Conservation (phyloP, 768 basidiomycete genomes). For the Gymnopilus junonius region DNA sequence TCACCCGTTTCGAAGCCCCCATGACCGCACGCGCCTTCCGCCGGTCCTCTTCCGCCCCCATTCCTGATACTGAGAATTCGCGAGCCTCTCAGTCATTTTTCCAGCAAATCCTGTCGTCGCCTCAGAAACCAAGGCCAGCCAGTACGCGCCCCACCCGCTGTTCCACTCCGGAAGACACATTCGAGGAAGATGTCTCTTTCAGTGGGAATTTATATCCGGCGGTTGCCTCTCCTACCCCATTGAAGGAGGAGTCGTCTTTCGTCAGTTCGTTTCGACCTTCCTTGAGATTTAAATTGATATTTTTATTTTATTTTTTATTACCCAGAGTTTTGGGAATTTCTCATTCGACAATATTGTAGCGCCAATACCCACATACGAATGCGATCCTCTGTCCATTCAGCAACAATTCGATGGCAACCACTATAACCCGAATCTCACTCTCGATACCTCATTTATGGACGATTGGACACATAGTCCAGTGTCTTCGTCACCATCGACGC, state of each 20-base stretch:
- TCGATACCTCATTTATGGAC: slow-evolving; percentile 45
- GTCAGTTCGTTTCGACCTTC: slow-evolving; percentile 41
- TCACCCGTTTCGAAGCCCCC: slow-evolving; percentile 78
- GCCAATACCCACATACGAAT: slow-evolving; percentile 32
- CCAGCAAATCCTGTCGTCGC: slow-evolving; percentile 22
- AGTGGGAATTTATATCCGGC: slow-evolving; percentile 18
- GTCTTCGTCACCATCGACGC: slow-evolving; percentile 47
- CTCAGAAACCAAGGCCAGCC: slow-evolving; percentile 36
- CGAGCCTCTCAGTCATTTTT: slow-evolving; percentile 37
- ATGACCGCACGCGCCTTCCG: slow-evolving; percentile 75
- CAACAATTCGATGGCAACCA: slow-evolving; percentile 16
- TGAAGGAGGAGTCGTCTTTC: slow-evolving; percentile 51
- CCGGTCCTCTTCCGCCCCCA: slow-evolving; percentile 67
- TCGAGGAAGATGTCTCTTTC: slow-evolving; percentile 20
- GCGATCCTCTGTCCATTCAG: slow-evolving; percentile 32
- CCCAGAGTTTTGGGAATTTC: slow-evolving; percentile 49
- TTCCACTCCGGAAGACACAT: slow-evolving; percentile 21
- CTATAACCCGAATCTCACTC: slow-evolving; percentile 33
- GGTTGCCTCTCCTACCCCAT: slow-evolving; percentile 29
- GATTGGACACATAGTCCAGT: slow-evolving; percentile 52
- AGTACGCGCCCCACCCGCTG: slow-evolving; percentile 43
- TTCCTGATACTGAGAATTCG: slow-evolving; percentile 42
- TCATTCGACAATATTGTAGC: slow-evolving; percentile 46
- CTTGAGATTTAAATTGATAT: not conserved
- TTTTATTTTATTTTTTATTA: too few relatives aligned